phyloP scores from a whole-genome alignment of 2,329 filamentous ascomycete genomes.

The Aspergillus pseudoglaucus region DNA sequence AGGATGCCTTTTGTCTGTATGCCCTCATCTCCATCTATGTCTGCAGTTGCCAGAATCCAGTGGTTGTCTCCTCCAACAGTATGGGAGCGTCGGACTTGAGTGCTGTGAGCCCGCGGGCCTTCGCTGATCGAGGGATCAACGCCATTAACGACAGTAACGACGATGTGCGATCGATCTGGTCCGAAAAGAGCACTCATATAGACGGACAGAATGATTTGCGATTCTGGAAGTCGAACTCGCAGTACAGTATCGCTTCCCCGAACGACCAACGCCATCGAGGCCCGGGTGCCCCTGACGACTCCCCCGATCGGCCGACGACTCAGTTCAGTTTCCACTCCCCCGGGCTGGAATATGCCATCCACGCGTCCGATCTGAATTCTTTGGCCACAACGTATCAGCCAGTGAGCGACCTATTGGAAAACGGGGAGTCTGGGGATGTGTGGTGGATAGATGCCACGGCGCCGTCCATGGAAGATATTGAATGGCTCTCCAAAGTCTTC shows the following conservation, averaged over 20 bases:
- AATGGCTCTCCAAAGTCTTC: conserved; percentile 80
- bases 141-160: neutral
- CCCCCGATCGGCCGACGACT: conserved; percentile 55
- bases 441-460: conserved; percentile 95
- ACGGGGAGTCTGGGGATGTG: conserved; percentile 60
- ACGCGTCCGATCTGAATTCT: conserved; percentile 74
- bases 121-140: neutral
- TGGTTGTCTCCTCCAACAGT: neutral
- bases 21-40: neutral
- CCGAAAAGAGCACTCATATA: neutral
- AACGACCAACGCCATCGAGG: neutral
- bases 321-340: conserved; percentile 93
- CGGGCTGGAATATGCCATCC: conserved; percentile 79
- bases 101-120: neutral
- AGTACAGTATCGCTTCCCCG: neutral
- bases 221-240: neutral
- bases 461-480: conserved; percentile 80
- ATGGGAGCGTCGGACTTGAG: neutral
- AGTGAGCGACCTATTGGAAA: conserved; percentile 54
- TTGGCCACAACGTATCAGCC: conserved; percentile 77
- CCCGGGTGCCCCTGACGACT: neutral
- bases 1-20: neutral
- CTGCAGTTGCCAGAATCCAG: neutral
- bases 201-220: neutral
- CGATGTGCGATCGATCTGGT: neutral